Conservation (phyloP, 768 basidiomycete genomes). For the Boletus rex-veris region DNA sequence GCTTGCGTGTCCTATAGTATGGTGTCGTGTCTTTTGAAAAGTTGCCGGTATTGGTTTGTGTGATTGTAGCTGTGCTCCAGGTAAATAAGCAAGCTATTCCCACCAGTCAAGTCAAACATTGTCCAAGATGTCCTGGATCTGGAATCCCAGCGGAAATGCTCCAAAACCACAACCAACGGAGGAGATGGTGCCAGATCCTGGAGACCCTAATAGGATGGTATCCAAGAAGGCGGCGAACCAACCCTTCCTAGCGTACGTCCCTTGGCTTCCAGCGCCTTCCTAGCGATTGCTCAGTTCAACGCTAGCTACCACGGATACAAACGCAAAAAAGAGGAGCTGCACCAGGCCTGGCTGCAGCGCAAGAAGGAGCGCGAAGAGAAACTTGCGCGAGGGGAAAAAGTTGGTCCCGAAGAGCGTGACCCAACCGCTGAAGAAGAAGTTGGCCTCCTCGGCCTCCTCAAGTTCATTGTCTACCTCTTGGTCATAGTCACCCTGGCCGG, state of each 20-base stretch:
- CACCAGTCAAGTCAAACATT: neutral
- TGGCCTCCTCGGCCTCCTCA: constrained; percentile 60
- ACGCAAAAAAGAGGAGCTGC: constrained; percentile 55
- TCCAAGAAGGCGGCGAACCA: constrained; percentile 80
- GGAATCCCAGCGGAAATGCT: constrained; percentile 40
- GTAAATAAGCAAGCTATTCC: too few species aligned
- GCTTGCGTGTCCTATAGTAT: constrained; percentile 20
- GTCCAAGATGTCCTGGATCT: constrained; percentile 62
- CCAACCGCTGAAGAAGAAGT: constrained; percentile 69
- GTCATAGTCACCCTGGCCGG: constrained; percentile 59
- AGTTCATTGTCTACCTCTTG: constrained; percentile 58
- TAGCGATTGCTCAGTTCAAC: constrained; percentile 4
- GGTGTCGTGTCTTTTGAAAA: constrained; percentile 8
- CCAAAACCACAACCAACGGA: constrained; percentile 38
- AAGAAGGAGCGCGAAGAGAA: constrained; percentile 70
- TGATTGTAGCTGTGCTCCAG: neutral
- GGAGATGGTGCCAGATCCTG: constrained; percentile 59
- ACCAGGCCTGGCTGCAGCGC: constrained; percentile 63
- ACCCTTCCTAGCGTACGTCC: constrained; percentile 76
- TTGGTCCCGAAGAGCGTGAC: constrained; percentile 69
- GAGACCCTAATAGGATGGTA: constrained; percentile 65
- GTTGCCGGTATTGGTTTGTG: neutral
- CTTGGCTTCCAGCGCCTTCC: neutral
- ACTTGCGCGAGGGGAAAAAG: constrained; percentile 69
- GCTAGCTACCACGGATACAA: constrained; percentile 66